Evolutionary conservation across 345 rosid species (phyloP).

Genomic region (Lenwebbia sp.): DNA sequence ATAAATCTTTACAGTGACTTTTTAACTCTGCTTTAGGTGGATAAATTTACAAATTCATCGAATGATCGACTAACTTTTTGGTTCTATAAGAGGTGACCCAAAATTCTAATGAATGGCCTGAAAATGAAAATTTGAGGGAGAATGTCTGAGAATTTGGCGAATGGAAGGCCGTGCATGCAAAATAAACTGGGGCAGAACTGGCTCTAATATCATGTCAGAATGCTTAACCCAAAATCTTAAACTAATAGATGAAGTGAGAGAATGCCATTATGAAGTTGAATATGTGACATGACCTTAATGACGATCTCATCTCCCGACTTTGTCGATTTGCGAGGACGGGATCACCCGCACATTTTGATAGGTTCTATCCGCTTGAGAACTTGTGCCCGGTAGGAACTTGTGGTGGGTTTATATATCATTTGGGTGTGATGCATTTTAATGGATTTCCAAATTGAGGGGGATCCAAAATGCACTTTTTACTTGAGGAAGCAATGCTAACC

Average conservation of each 20-base stretch:
- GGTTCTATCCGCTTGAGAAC: background rate
- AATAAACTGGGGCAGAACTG: fast-evolving
- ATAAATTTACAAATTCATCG: background rate
- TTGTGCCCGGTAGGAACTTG: background rate
- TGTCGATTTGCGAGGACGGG: background rate
- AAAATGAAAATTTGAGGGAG: background rate
- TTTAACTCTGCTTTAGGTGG: background rate
- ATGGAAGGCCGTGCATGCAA: fast-evolving
- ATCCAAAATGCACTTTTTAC: background rate
- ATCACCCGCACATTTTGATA: background rate
- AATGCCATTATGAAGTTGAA: background rate
- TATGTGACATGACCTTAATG: background rate
- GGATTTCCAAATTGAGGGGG: background rate
- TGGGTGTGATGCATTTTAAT: background rate
- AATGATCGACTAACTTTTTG: background rate
- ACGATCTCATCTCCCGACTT: fast-evolving
- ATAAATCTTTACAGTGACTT: background rate
- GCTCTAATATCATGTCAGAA: background rate
- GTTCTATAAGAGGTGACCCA: background rate
- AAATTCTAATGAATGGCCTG: background rate
- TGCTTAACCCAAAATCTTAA: background rate
- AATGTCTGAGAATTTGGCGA: background rate
- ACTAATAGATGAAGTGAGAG: background rate
- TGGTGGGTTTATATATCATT: background rate
- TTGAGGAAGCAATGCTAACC: background rate